Evolutionary conservation across 202 grass and related monocot species (phyloP).

Genomic region (Eragrostis tef): DNA sequence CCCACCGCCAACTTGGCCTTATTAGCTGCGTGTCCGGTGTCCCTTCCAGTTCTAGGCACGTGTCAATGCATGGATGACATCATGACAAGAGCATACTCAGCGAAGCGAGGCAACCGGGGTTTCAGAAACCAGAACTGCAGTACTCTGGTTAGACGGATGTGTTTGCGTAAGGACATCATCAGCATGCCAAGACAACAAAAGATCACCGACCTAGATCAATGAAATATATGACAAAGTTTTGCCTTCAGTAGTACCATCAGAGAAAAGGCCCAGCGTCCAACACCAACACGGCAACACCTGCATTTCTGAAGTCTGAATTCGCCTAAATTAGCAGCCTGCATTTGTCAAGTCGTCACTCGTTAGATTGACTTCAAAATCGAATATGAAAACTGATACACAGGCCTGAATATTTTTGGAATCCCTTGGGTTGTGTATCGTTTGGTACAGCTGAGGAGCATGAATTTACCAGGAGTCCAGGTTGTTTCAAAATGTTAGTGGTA

Average conservation of each 20-base stretch:
- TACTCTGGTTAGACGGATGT: too few species aligned
- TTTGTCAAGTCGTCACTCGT: not conserved
- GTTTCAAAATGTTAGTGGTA: too few species aligned
- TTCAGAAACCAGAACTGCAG: not conserved
- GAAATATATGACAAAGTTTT: not conserved
- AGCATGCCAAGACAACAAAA: too few species aligned
- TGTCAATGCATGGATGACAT: not conserved
- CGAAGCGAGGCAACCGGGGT: not conserved
- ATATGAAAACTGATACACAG: not conserved
- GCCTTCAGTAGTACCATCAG: not conserved
- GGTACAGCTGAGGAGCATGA: not conserved
- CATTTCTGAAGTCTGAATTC: not conserved
- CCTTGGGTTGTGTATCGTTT: not conserved
- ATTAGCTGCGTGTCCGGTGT: too few species aligned
- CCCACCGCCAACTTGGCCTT: not conserved
- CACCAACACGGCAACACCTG: not conserved
- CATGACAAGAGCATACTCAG: not conserved
- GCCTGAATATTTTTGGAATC: too few species aligned
- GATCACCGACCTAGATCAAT: too few species aligned
- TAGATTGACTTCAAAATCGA: not conserved
- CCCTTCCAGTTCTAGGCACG: not conserved
- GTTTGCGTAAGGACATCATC: too few species aligned
- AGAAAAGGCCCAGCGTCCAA: not conserved
- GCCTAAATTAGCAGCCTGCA: not conserved
- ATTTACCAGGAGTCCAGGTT: not conserved